Evolutionary conservation across 2,329 filamentous ascomycete species (phyloP).

Genomic region (Trichoderma sp.): DNA sequence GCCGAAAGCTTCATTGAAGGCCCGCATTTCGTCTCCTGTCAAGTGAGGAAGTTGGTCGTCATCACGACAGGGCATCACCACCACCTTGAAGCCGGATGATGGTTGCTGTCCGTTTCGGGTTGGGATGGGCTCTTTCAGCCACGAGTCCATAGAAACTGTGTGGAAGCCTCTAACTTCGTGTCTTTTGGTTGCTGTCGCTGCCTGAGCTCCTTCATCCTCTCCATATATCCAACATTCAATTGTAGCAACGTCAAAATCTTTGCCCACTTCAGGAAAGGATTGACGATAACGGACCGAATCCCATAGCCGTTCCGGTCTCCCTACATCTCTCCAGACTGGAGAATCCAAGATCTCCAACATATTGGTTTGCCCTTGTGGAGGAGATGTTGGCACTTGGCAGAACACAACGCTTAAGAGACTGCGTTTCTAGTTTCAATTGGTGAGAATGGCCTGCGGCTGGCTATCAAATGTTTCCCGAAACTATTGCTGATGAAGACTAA

Average conservation of each 20-base stretch:
- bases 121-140: not conserved
- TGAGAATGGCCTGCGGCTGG: no score
- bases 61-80: not conserved
- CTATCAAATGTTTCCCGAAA: no score
- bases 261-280: not conserved
- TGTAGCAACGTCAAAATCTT: not conserved
- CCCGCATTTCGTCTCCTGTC: not conserved
- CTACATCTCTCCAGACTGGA: no score
- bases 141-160: not conserved
- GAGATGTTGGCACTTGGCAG: no score
- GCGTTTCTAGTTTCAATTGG: no score
- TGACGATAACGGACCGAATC: not conserved
- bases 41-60: not conserved
- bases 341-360: not conserved
- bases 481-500: no score
- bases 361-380: not conserved
- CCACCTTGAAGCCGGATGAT: not conserved
- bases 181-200: not conserved
- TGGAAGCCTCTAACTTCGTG: not conserved
- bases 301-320: not conserved
- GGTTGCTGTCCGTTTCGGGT: not conserved
- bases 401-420: no score
- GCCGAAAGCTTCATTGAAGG: not conserved
- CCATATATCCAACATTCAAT: not conserved
- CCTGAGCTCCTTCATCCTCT: not conserved